Percentiles rank a stretch among this genome's conserved stretches.
Evolutionary conservation across 163 green algal species (phyloP).

Genomic region (Prototheca wickerhamii): DNA sequence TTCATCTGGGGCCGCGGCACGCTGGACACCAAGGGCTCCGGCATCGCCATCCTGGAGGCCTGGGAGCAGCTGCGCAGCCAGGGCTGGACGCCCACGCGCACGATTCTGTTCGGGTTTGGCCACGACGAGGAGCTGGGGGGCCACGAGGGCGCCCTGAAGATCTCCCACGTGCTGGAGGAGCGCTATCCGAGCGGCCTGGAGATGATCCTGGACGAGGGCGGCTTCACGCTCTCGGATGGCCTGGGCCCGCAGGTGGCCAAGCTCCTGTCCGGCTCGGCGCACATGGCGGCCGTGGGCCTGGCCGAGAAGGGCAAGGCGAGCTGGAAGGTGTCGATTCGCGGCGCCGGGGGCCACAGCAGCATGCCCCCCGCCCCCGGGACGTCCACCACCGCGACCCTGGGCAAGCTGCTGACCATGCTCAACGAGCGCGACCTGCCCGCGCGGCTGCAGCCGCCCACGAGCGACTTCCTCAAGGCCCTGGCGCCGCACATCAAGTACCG

Average conservation of each 20-base stretch:
- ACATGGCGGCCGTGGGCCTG: slow-evolving; percentile 20
- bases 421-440: slow-evolving; percentile 8
- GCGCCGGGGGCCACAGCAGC: slow-evolving; percentile 22
- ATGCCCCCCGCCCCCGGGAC: slow-evolving; percentile 8
- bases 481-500: background rate
- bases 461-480: slow-evolving; percentile 11
- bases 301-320: slow-evolving; percentile 11
- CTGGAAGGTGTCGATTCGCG: slow-evolving; percentile 11
- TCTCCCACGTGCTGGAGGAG: slow-evolving; percentile 1
- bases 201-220: slow-evolving; percentile 29
- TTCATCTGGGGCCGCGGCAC: slow-evolving; percentile 60
- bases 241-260: background rate
- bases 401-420: slow-evolving; percentile 8
- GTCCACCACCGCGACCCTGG: background rate
- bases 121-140: slow-evolving; percentile 56
- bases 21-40: slow-evolving; percentile 53
- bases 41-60: slow-evolving; percentile 51
- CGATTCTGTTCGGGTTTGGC: slow-evolving; percentile 54
- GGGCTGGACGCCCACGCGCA: slow-evolving; percentile 39
- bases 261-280: background rate
- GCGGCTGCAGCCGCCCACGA: slow-evolving; percentile 11
- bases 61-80: slow-evolving; percentile 33
- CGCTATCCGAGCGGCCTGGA: slow-evolving; percentile 6
- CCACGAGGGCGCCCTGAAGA: slow-evolving; percentile 1
- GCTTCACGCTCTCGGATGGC: slow-evolving; percentile 4